Percentiles rank a stretch among this genome's conserved stretches.
Conservation (phyloP, 179 eudicot genomes). For the Patellifolia procumbens region DNA sequence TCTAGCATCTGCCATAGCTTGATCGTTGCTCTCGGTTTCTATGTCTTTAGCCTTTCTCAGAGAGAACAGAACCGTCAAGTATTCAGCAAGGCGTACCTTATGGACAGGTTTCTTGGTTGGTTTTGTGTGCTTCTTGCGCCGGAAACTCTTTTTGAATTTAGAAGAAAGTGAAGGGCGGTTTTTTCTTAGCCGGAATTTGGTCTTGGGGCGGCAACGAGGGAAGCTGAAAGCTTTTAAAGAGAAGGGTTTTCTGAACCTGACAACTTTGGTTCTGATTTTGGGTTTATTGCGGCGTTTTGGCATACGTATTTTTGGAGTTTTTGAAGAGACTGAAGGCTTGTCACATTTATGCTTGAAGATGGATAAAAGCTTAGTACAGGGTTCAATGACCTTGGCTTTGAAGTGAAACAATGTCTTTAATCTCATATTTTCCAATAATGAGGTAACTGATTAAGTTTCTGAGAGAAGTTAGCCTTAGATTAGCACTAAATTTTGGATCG, state of each 20-base stretch:
- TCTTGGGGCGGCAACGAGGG: slow-evolving; percentile 33
- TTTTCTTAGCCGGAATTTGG: slow-evolving; percentile 21
- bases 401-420: slow-evolving; percentile 44
- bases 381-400: slow-evolving; percentile 58
- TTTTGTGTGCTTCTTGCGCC: slow-evolving; percentile 5
- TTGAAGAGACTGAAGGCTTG: slow-evolving; percentile 34
- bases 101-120: slow-evolving; percentile 25
- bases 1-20: slow-evolving; percentile 29
- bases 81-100: slow-evolving; percentile 37
- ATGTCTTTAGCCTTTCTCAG: slow-evolving; percentile 43
- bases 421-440: slow-evolving; percentile 32
- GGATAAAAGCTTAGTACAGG: slow-evolving; percentile 48
- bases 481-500: neutral
- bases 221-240: slow-evolving; percentile 36
- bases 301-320: slow-evolving; percentile 22
- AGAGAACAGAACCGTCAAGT: slow-evolving; percentile 42
- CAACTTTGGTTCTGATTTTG: slow-evolving; percentile 35
- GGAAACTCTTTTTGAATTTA: slow-evolving; percentile 16
- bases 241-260: slow-evolving; percentile 45
- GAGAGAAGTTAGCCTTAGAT: neutral
- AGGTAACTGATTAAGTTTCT: neutral
- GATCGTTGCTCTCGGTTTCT: slow-evolving; percentile 41
- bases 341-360: slow-evolving; percentile 42
- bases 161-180: slow-evolving; percentile 23
- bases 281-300: slow-evolving; percentile 30